A percentile compares a stretch with the other conserved stretches of the same genome.
These are phyloP conservation scores for Penicillium lividum DNA, from an alignment of 495 filamentous ascomycete species.

Conservation along the genomic window DNA sequence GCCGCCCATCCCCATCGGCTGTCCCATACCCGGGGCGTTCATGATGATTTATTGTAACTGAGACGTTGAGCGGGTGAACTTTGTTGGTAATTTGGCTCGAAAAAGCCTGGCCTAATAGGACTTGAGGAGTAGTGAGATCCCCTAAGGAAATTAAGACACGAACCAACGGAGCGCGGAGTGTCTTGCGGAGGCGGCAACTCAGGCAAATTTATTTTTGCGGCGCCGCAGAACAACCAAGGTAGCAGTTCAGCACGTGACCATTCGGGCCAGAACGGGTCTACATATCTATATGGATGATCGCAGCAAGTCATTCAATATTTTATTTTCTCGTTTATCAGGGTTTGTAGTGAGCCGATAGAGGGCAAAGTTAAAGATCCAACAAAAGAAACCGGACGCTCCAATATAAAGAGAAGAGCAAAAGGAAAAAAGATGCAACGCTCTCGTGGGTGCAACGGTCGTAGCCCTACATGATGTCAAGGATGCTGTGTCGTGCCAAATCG, in stretches of 20 bases:
- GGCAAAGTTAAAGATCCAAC: not conserved
- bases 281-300: not conserved
- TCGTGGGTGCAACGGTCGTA: conserved; percentile 40
- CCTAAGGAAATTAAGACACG: conserved; percentile 7
- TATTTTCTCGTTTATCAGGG: not conserved
- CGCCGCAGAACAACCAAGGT: conserved; percentile 9
- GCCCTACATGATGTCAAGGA: conserved; percentile 39
- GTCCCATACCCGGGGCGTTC: conserved; percentile 47
- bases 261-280: not conserved
- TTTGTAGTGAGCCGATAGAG: not conserved
- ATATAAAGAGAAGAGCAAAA: conserved; percentile 5
- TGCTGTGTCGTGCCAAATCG: conserved; percentile 30
- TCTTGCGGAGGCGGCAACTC: conserved; percentile 36
- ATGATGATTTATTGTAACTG: conserved; percentile 27
- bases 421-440: conserved; percentile 34
- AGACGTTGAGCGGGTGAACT: not conserved
- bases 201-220: conserved; percentile 40
- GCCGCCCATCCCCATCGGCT: conserved; percentile 30
- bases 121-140: conserved; percentile 6
- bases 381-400: conserved; percentile 10
- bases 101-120: not conserved
- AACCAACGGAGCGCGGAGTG: conserved; percentile 24
- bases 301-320: not conserved
- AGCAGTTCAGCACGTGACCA: conserved; percentile 26
- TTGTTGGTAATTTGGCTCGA: not conserved